Percentiles rank a stretch among this genome's conserved stretches.
These are phyloP conservation scores for Aspergillus avenaceus DNA, from an alignment of 495 filamentous ascomycete genomes.

Conservation along the genomic window DNA sequence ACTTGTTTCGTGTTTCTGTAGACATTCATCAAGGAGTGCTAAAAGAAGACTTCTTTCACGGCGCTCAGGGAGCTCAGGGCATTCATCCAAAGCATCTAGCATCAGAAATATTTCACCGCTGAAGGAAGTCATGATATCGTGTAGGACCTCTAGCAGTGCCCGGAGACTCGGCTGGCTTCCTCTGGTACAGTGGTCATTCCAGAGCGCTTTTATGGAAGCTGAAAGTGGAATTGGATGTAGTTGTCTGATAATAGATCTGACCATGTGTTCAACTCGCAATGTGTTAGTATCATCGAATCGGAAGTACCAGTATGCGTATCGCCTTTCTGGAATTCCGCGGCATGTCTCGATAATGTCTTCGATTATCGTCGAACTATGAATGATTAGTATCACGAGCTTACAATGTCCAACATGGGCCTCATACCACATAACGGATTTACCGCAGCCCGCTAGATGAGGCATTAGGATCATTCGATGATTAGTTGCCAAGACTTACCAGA, in stretches of 20 bases:
- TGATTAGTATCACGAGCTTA: no score
- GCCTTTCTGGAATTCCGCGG: background rate
- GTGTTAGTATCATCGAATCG: conserved; percentile 7
- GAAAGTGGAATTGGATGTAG: background rate
- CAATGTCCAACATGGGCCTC: no score
- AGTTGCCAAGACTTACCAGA: background rate
- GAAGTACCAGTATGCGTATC: conserved; percentile 18
- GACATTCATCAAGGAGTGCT: background rate
- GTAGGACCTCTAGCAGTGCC: background rate
- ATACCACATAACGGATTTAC: conserved; percentile 12
- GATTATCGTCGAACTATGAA: conserved; percentile 16
- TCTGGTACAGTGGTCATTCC: conserved; percentile 2
- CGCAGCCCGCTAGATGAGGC: conserved; percentile 2
- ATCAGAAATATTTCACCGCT: conserved; percentile 9
- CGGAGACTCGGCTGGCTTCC: background rate
- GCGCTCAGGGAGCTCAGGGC: background rate
- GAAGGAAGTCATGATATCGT: background rate
- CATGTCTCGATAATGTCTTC: conserved; percentile 9
- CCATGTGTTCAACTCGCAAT: conserved; percentile 9
- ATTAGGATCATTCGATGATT: background rate
- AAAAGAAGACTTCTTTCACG: conserved; percentile 3
- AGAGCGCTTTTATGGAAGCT: conserved; percentile 1
- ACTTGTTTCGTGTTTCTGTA: background rate
- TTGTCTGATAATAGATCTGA: conserved; percentile 11
- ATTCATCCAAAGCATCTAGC: conserved; percentile 19